Conservation (phyloP, 208 protist species). For the Leishmania major region DNA sequence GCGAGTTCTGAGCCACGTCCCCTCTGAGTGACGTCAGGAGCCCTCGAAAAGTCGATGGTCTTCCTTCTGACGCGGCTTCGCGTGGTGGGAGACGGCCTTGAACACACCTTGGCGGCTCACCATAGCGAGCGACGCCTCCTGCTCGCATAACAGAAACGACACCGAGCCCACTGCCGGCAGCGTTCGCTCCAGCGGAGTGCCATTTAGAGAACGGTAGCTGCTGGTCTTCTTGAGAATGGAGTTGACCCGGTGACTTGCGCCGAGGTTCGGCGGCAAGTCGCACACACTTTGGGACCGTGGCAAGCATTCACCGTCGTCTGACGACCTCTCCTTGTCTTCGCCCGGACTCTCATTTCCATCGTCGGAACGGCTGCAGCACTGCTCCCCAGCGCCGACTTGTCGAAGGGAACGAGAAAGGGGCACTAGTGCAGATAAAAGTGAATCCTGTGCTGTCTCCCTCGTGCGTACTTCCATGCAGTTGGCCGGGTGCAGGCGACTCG, state of each 20-base stretch:
- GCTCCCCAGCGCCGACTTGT: not conserved
- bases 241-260: not conserved
- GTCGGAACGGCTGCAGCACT: not conserved
- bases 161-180: slow-evolving; percentile 11
- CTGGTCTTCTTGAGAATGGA: slow-evolving; percentile 23
- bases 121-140: slow-evolving; percentile 23
- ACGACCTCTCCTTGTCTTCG: not conserved
- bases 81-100: slow-evolving; percentile 15
- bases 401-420: no score
- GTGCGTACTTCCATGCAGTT: not conserved
- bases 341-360: not conserved
- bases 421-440: not conserved
- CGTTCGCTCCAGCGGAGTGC: slow-evolving; percentile 5
- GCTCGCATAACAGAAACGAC: slow-evolving; percentile 23
- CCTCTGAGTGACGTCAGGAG: not conserved
- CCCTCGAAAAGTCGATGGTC: not conserved
- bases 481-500: not conserved
- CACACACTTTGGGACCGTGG: not conserved
- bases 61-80: not conserved
- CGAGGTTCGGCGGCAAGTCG: slow-evolving; percentile 2
- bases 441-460: not conserved
- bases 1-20: not conserved
- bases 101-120: slow-evolving; percentile 22
- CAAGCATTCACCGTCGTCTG: not conserved
- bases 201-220: slow-evolving; percentile 20